These are phyloP conservation scores for Taxillus chinensis DNA, from an alignment of 164 flowering plant genomes.

Conservation along the genomic window DNA sequence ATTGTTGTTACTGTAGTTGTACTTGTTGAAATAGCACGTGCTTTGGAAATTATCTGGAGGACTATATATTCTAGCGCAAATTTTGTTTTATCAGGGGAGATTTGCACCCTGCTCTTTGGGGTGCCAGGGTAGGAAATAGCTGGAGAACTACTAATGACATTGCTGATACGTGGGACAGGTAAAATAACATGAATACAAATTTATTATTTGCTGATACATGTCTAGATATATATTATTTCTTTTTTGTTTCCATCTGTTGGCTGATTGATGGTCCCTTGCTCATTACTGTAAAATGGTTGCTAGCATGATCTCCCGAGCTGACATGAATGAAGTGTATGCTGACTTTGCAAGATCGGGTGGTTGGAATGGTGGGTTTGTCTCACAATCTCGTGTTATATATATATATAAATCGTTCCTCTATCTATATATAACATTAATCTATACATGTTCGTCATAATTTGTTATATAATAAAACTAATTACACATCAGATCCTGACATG, in stretches of 20 bases:
- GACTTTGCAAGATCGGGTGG: constrained; percentile 77
- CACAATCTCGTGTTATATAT: neutral
- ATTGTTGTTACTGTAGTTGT: too few species aligned
- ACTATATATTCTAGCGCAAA: too few species aligned
- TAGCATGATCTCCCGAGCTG: constrained; percentile 76
- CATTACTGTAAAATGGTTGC: neutral
- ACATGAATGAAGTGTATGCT: constrained; percentile 67
- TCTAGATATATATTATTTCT: too few species aligned
- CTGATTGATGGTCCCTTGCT: too few species aligned
- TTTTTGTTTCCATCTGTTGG: too few species aligned
- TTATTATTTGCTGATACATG: too few species aligned
- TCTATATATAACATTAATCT: too few species aligned
- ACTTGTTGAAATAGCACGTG: too few species aligned
- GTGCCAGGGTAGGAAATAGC: constrained; percentile 43
- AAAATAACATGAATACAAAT: neutral
- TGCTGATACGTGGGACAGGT: constrained; percentile 48
- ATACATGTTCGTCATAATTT: neutral
- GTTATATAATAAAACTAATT: neutral
- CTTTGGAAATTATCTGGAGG: too few species aligned
- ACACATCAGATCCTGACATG: constrained; percentile 79
- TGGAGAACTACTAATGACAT: constrained; percentile 72
- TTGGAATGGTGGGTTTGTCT: constrained; percentile 71
- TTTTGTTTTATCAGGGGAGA: constrained; percentile 37
- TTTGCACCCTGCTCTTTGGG: constrained; percentile 59
- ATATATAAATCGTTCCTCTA: too few species aligned